Conservation (phyloP, 164 flowering plant genomes). For the Santalum album region DNA sequence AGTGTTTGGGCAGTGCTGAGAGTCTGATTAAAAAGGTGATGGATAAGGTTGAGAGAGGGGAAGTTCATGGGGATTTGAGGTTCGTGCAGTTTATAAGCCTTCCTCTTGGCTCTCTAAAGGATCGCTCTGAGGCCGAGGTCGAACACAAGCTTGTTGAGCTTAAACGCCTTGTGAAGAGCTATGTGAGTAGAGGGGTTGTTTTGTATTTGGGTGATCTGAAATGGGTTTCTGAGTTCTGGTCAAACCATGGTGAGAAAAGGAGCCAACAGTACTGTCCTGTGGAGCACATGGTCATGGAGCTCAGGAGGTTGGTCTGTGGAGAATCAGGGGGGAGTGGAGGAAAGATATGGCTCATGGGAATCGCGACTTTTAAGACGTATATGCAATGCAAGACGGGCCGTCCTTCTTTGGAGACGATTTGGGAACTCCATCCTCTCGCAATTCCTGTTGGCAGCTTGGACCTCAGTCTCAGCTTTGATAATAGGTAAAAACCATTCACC, state of each 20-base stretch:
- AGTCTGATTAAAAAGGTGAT: not conserved
- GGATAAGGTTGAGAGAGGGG: not conserved
- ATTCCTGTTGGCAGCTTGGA: not conserved
- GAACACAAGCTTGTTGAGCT: not conserved
- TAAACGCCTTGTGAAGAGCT: not conserved
- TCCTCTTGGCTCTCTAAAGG: not conserved
- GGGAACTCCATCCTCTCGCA: conserved; percentile 2
- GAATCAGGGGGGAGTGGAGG: not conserved
- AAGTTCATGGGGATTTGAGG: not conserved
- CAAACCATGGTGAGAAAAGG: not conserved
- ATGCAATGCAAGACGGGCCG: conserved; percentile 1
- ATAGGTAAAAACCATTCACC: not conserved
- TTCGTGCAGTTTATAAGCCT: conserved; percentile 2
- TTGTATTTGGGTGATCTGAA: conserved; percentile 3
- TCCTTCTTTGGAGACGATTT: not conserved
- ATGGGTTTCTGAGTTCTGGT: conserved; percentile 4
- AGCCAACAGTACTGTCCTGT: not conserved
- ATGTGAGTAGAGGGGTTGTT: not conserved
- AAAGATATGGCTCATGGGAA: not conserved
- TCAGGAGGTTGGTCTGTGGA: not conserved
- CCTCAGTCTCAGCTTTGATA: not conserved
- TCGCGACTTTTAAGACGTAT: not conserved
- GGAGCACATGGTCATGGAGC: not conserved
- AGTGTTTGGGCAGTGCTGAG: not conserved
- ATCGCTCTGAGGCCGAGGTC: not conserved